phyloP scores from a whole-genome alignment of 2,329 filamentous ascomycete genomes.

The Lasiodiplodia sp. region DNA sequence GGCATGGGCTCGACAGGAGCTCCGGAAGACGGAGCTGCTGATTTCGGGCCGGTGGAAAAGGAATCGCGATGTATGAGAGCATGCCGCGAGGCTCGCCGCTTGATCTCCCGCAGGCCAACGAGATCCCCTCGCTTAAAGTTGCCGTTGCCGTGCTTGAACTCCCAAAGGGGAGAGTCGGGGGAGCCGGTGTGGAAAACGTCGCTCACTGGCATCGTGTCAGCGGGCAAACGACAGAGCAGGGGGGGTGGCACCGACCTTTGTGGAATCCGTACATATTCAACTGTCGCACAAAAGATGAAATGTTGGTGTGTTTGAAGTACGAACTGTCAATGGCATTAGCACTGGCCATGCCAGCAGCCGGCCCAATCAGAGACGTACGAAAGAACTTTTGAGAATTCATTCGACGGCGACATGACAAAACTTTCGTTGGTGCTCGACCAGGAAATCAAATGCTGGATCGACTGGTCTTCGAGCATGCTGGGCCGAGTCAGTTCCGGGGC shows the following conservation, averaged over 20 bases:
- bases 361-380: slow-evolving; percentile 70
- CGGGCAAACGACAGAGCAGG: neutral
- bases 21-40: slow-evolving; percentile 76
- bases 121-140: slow-evolving; percentile 97
- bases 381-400: slow-evolving; percentile 96
- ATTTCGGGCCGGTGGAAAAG: slow-evolving; percentile 76
- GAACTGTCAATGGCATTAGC: slow-evolving; percentile 63
- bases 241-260: slow-evolving; percentile 71
- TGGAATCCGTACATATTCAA: slow-evolving; percentile 99
- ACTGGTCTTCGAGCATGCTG: slow-evolving; percentile 95
- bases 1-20: slow-evolving; percentile 84
- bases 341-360: slow-evolving; percentile 16
- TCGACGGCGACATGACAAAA: slow-evolving; percentile 98
- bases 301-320: slow-evolving; percentile 99
- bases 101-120: slow-evolving; percentile 90
- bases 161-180: slow-evolving; percentile 93
- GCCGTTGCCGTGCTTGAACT: slow-evolving; percentile 97
- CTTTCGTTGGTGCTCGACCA: slow-evolving; percentile 95
- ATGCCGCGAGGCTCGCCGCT: slow-evolving; percentile 90
- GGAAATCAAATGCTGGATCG: slow-evolving; percentile 93
- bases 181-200: slow-evolving; percentile 97
- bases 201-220: slow-evolving; percentile 70
- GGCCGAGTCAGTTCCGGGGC: slow-evolving; percentile 40
- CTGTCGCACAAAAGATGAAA: slow-evolving; percentile 96
- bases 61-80: slow-evolving; percentile 91